Evolutionary conservation across 768 basidiomycete genomes (phyloP), one percentile per base, ranked within the genome.

Genomic region (Pisolithus marmoratus): DNA sequence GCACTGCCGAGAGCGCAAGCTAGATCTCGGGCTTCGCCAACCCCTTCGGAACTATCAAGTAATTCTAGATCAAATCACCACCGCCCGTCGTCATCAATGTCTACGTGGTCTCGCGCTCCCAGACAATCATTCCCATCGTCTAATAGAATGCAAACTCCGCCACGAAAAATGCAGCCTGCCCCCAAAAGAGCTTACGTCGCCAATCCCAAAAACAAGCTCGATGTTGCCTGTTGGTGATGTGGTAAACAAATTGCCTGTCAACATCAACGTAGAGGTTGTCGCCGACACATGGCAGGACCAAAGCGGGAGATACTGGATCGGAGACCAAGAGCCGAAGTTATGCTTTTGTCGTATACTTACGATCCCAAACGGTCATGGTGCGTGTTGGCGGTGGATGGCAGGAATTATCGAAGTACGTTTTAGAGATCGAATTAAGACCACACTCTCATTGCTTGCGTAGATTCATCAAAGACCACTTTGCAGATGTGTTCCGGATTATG

Each of bases 291-390:
- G 92, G 92, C 84, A 84, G 64, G 93, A 94, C 64, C 84, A 90
- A 69, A 93, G 91, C 55, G 93, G 93, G 19, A 93, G 94, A 63
- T 94, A 94, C 63, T 95, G 91, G 93, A 96, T 95, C 58, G 94
- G 94, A 14, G 85, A 91, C 58, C 83, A 90, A 58, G 90, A 94
- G 48, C 82, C 91, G 6, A 92, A 84, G 66, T 73, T 95, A 29
- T 94, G 91, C 67, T 95, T 93, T 67, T 93, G 92, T 66, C 81
- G 94, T 24, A 95, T 95, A 43, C 71, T n/a, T 95, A 24, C 83
- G 92, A 11, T 92, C 88, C 1, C 88, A 92, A 60, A 93, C 89
- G 0, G 93, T 95, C 56, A 96, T 96, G 94, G 94, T 97, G 41
- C 82, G 94, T 53, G 91, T 96, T 14, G 94, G 94, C 24, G 94